Base-by-base conservation (phyloP, 495 filamentous ascomycete species). In the Penicillium lividum region DNA sequence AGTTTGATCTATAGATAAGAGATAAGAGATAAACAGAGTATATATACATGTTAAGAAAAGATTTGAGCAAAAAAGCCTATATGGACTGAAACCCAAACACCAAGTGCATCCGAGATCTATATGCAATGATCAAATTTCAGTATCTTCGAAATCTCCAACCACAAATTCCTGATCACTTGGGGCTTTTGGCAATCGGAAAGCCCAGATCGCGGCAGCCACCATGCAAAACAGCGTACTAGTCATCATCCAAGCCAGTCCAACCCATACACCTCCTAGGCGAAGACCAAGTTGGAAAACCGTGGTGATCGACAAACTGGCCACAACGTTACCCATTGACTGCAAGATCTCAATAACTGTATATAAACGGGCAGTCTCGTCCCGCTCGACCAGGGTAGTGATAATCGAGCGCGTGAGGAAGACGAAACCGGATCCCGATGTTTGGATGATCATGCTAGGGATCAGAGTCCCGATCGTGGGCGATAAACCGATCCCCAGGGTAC, bases 321-420 rank as follows among this genome's bases (percentile, higher is more conserved):
- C 70, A 25, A 87, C 74, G n/a, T 73, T 74, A 13, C 83, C 82
- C 25, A 82, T 50, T 0, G 80, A 79, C 59, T 87, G 83, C 13
- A 83, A 58, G 10, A 86, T 77, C 57, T 79, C 80, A 51, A 87
- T 78, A 34, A 85, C 70, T 0, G 80, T 82, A 55, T 82, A 86
- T 13, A 86, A 64, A 4, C 83, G 73, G 8, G 84, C 83, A 0
- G 82, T 82, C 52, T 85, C 77, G 15, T 82, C 72, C 0, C 77
- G 70, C 22, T 80, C 65, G 11, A 86, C 81, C 11, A 84, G 68
- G 0, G 76, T 76, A 3, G 82, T 83, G 16, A 82, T 65, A 28
- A 85, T 69, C 0, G 83, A 79, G 5, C 84, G 79, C 1, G 71
- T 70, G 3, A 77, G 60, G 50, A 74, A 80, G 8, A 75, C 68